Evolutionary conservation across 208 protist species (phyloP).

Genomic region (Angomonas deanei): DNA sequence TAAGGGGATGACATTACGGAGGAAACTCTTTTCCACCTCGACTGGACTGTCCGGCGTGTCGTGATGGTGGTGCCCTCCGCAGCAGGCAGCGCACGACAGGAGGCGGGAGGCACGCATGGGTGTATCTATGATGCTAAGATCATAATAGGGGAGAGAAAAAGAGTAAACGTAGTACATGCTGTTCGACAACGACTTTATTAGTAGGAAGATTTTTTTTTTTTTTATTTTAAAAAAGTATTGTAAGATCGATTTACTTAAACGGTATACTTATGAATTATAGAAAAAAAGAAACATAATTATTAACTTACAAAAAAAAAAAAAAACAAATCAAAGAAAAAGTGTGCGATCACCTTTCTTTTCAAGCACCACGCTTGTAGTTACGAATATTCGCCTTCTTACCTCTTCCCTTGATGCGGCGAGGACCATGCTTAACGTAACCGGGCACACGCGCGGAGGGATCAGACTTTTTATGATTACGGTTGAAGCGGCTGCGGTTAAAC

Average conservation of each 20-base stretch:
- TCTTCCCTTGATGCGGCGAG: slow-evolving; percentile 72
- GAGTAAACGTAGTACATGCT: neutral
- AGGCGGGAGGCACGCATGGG: neutral
- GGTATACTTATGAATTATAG: neutral
- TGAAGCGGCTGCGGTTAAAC: slow-evolving; percentile 71
- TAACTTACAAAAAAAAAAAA: slow-evolving; percentile 9
- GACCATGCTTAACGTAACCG: slow-evolving; percentile 71
- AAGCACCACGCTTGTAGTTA: slow-evolving; percentile 48
- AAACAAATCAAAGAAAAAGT: too few species aligned
- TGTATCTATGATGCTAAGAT: neutral
- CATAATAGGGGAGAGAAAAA: slow-evolving; percentile 4
- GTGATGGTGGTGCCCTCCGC: neutral
- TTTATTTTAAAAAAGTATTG: neutral
- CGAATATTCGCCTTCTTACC: slow-evolving; percentile 85
- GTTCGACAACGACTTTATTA: neutral
- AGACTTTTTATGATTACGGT: slow-evolving; percentile 81
- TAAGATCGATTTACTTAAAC: neutral
- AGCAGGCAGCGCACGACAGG: neutral
- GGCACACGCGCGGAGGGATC: slow-evolving; percentile 73
- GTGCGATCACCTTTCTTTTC: neutral
- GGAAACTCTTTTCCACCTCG: slow-evolving; percentile 39
- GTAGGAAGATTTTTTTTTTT: slow-evolving; percentile 5
- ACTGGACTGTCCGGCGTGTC: neutral
- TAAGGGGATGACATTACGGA: slow-evolving; percentile 72
- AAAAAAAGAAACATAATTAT: neutral